Conservation (phyloP, 179 eudicot genomes). For the Patellifolia procumbens region DNA sequence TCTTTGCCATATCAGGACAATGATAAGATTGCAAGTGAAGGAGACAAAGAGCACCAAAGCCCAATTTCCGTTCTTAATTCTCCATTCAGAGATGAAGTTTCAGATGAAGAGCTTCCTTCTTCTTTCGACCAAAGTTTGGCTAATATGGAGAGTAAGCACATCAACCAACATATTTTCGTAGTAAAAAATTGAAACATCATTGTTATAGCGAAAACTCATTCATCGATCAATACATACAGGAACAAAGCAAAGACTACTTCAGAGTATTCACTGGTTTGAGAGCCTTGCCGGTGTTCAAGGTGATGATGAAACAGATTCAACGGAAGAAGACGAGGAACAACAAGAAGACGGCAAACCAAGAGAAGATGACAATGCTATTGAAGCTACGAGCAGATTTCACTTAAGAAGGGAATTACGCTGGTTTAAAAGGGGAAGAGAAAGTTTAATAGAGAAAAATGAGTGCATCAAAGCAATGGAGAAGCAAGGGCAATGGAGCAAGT, state of each 20-base stretch:
- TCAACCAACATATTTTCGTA: background rate
- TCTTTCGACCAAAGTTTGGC: conserved; percentile 40
- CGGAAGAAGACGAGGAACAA: conserved; percentile 7
- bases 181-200: background rate
- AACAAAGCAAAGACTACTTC: conserved; percentile 37
- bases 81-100: conserved; percentile 39
- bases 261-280: conserved; percentile 42
- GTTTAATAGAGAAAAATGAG: conserved; percentile 28
- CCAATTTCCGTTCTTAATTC: conserved; percentile 42
- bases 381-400: conserved; percentile 15
- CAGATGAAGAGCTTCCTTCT: conserved; percentile 26
- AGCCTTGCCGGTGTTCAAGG: conserved; percentile 35
- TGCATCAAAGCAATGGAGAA: conserved; percentile 26
- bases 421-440: conserved; percentile 8
- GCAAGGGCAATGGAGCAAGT: conserved; percentile 42
- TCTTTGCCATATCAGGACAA: conserved; percentile 24
- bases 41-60: conserved; percentile 36
- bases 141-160: conserved; percentile 40
- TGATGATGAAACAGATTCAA: conserved; percentile 9
- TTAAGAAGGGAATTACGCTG: conserved; percentile 4
- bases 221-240: conserved; percentile 12
- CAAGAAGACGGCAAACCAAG: background rate
- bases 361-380: background rate
- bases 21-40: conserved; percentile 18
- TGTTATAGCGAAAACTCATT: background rate